A percentile compares a stretch with the other conserved stretches of the same genome.
These are phyloP conservation scores for Pittosporum tobira DNA, from an alignment of 129 eudicot species.

Conservation along the genomic window DNA sequence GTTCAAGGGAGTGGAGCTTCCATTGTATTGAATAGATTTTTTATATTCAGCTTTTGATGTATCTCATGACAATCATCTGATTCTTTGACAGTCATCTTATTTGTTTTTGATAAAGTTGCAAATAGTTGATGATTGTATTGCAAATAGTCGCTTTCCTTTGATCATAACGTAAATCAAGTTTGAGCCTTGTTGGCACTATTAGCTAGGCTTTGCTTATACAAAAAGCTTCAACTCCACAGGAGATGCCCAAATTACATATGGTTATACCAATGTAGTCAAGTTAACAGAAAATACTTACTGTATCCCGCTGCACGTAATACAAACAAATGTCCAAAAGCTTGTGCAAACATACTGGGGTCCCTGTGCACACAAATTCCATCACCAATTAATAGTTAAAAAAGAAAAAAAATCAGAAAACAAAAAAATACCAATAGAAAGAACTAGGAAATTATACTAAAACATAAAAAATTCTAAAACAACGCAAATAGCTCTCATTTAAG, in stretches of 20 bases:
- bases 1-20: no score
- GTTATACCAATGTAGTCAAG: slow-evolving; percentile 3
- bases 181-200: background rate
- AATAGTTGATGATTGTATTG: background rate
- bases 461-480: background rate
- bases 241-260: background rate
- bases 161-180: background rate
- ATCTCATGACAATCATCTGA: background rate
- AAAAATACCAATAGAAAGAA: slow-evolving; percentile 7
- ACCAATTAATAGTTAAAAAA: slow-evolving; percentile 5
- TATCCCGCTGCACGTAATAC: slow-evolving; percentile 87
- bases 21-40: no score
- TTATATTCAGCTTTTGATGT: no score
- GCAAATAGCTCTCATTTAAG: background rate
- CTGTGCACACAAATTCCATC: slow-evolving; percentile 28
- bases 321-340: slow-evolving; percentile 85
- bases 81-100: no score
- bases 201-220: background rate
- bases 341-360: slow-evolving; percentile 98
- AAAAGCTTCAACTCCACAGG: background rate
- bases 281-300: slow-evolving; percentile 51
- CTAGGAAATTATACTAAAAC: background rate
- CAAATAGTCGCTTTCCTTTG: background rate
- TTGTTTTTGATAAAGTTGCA: no score
- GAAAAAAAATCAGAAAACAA: background rate